Evolutionary conservation across 495 filamentous ascomycete species (phyloP).

Genomic region (Xylaria intraflava): DNA sequence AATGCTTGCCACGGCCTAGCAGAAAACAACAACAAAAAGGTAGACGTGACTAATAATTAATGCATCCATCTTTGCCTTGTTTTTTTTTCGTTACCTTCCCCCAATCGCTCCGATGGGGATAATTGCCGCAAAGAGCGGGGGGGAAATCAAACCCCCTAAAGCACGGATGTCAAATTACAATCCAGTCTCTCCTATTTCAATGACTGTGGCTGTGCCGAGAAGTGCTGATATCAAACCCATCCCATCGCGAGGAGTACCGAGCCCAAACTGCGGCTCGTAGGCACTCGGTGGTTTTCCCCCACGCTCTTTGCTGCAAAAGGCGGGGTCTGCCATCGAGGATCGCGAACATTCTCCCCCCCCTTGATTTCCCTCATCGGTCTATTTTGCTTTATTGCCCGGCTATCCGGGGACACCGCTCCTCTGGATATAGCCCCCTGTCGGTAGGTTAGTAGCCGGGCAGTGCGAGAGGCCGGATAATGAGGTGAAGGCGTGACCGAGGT

Average conservation of each 20-base stretch:
- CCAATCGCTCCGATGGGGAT: no score
- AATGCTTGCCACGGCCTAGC: neutral
- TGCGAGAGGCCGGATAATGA: no score
- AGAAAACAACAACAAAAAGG: neutral
- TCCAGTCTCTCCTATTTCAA: constrained; percentile 59
- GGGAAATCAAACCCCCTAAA: constrained; percentile 32
- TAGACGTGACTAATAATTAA: constrained; percentile 7
- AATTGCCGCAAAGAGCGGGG: no score
- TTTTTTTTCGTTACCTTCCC: neutral
- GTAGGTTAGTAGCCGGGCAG: no score
- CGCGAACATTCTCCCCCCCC: constrained; percentile 15
- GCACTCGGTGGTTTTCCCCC: constrained; percentile 17
- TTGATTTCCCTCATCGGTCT: neutral
- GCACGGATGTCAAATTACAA: constrained; percentile 99
- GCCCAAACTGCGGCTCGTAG: constrained; percentile 23
- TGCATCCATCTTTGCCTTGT: neutral
- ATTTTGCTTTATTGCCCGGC: no score
- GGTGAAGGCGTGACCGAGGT: no score
- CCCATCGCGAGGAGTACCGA: constrained; percentile 31
- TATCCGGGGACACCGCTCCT: no score
- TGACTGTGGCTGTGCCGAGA: constrained; percentile 93
- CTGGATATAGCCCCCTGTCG: no score
- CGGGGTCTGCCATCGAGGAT: constrained; percentile 22
- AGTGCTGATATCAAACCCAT: constrained; percentile 54
- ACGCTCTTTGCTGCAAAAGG: constrained; percentile 10